Evolutionary conservation across 495 filamentous ascomycete species (phyloP).

Genomic region (Aspergillus nanangensis): DNA sequence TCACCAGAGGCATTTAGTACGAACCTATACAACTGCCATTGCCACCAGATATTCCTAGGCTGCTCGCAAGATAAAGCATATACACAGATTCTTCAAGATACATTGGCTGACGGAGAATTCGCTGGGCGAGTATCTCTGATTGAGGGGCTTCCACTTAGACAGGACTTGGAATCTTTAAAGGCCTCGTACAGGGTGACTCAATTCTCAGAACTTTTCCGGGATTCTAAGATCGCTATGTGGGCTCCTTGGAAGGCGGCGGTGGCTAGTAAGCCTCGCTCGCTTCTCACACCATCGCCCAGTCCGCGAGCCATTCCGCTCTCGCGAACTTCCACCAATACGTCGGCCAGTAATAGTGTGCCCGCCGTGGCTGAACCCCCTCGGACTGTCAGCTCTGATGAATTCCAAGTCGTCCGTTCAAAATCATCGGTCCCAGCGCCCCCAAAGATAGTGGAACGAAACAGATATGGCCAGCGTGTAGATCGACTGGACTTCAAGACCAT

Average conservation of each 20-base stretch:
- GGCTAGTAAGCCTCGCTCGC: constrained; percentile 26
- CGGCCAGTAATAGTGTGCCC: constrained; percentile 31
- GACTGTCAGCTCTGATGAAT: constrained; percentile 27
- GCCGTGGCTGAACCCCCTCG: constrained; percentile 28
- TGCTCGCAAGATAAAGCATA: constrained; percentile 75
- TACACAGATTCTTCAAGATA: constrained; percentile 59
- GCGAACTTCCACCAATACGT: constrained; percentile 36
- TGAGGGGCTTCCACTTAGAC: constrained; percentile 68
- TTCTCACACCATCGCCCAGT: constrained; percentile 40
- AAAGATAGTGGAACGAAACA: constrained; percentile 62
- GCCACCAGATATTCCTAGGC: constrained; percentile 76
- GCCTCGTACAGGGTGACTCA: constrained; percentile 54
- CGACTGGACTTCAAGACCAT: constrained; percentile 47
- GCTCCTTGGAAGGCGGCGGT: constrained; percentile 33
- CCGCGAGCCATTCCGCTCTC: constrained; percentile 33
- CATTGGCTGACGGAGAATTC: constrained; percentile 48
- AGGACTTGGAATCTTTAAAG: constrained; percentile 51
- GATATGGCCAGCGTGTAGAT: constrained; percentile 69
- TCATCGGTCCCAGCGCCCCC: constrained; percentile 45
- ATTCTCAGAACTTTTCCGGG: constrained; percentile 64
- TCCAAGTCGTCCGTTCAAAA: constrained; percentile 46
- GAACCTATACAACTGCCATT: constrained; percentile 65
- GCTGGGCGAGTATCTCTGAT: constrained; percentile 64
- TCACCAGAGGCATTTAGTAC: constrained; percentile 64
- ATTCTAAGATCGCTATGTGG: constrained; percentile 50